Evolutionary conservation across 192 early-diverging fungal genomes (phyloP).

Genomic region (Thoreauomyces humboldtii): DNA sequence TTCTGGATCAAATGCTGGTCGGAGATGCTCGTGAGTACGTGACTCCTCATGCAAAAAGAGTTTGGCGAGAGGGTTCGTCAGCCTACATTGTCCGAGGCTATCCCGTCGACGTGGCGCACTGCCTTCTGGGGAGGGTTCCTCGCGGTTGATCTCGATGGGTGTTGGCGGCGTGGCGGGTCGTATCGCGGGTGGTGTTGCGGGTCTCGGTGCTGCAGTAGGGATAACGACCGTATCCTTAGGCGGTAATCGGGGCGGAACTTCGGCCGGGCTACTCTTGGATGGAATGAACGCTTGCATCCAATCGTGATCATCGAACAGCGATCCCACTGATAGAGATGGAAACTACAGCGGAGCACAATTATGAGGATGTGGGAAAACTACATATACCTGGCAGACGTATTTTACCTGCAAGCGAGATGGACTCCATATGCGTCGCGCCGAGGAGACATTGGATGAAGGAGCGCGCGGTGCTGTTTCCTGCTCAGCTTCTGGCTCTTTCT

Average conservation of each 20-base stretch:
- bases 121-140: neutral
- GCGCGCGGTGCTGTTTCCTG: too few relatives aligned
- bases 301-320: constrained; percentile 21
- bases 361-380: neutral
- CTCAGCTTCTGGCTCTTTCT: too few relatives aligned
- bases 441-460: too few relatives aligned
- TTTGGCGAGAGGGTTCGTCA: neutral
- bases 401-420: constrained; percentile 19
- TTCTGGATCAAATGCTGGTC: constrained; percentile 3
- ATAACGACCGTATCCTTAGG: neutral
- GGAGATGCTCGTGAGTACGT: too few relatives aligned
- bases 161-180: neutral
- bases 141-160: neutral
- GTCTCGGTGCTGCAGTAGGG: neutral
- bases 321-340: constrained; percentile 11
- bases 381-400: neutral
- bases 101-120: constrained; percentile 1
- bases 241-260: too few relatives aligned
- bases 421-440: constrained; percentile 14
- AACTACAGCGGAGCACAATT: neutral
- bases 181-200: neutral
- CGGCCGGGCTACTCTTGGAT: neutral
- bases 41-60: too few relatives aligned
- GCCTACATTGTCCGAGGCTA: neutral
- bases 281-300: constrained; percentile 19